Base-by-base conservation (phyloP, 768 basidiomycete species). In the Boletus tylopilopsis region DNA sequence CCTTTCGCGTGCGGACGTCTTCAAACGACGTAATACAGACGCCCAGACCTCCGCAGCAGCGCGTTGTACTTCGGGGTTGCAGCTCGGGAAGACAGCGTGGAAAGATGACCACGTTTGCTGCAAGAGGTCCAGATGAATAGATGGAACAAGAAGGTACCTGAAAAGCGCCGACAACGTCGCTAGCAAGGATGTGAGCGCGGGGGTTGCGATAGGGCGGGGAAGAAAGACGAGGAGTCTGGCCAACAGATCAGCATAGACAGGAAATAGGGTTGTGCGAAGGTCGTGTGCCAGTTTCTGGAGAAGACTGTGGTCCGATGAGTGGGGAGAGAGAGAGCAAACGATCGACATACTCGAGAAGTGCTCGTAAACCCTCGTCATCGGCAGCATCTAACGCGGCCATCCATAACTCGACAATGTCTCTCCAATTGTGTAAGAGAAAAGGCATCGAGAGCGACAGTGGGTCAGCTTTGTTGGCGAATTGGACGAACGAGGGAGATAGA, bases 21-120 rank as follows among this genome's bases (percentile, higher is more conserved):
- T 89, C 45, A 94, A 68, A 56, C 88, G 77, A 42, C 94, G 75
- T 36, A 95, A 60, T 0, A 86, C 76, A 1, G 80, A 81, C 0
- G 84, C 90, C 94, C 91, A 96, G 4, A 91, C 90, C 61, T 96
- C 92, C 0, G 90, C 86, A 10, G 88, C 76, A 1, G 87, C 82
- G 22, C 87, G 72, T 60, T 87, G 87, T 3, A 90, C 77, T 50
- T 93, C 88, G 0, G 80, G 76, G 47, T 78, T 69, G 62, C 87
- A 90, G 49, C 72, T 76, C 4, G 77, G 76, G 9, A 91, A 63
- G 2, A 76, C 69, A 1, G 64, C 60, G 22, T 73, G 71, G 34
- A 91, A 68, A 24, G 68, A 59, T 6, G 64, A 47, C 89, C 89
- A 91, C 3, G 87, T 84, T 36, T 75, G 70, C 36, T 78, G 73